Evolutionary conservation across 805 yeast species (phyloP).

Genomic region (Nematodospora valgi): DNA sequence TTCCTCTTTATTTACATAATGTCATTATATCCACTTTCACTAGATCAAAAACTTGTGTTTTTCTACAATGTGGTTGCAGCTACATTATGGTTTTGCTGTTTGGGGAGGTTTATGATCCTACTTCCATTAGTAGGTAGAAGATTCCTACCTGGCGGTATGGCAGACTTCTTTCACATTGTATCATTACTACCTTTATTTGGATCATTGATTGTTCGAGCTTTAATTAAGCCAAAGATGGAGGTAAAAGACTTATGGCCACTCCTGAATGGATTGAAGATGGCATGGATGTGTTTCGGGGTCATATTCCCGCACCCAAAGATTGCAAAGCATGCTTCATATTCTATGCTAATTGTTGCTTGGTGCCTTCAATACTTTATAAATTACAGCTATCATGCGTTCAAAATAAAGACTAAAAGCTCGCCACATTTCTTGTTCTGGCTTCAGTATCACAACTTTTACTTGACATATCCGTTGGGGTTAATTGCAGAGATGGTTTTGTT

Average conservation of each 20-base stretch:
- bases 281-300: constrained; percentile 39
- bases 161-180: constrained; percentile 54
- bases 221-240: constrained; percentile 12
- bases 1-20: constrained; percentile 12
- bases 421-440: constrained; percentile 36
- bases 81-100: constrained; percentile 48
- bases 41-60: constrained; percentile 27
- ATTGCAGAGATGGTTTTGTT: constrained; percentile 32
- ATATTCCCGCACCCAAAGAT: constrained; percentile 39
- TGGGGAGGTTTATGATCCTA: constrained; percentile 47
- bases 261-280: constrained; percentile 28
- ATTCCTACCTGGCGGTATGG: constrained; percentile 69
- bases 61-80: constrained; percentile 32
- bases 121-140: constrained; percentile 62
- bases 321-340: constrained; percentile 41
- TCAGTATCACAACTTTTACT: constrained; percentile 30
- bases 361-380: constrained; percentile 30
- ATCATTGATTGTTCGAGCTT: constrained; percentile 15
- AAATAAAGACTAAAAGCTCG: constrained; percentile 30
- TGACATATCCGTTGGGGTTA: constrained; percentile 32
- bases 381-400: constrained; percentile 33
- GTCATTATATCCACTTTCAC: constrained; percentile 37
- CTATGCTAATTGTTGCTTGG: constrained; percentile 36
- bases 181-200: constrained; percentile 31
- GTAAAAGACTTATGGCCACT: constrained; percentile 25